These are phyloP conservation scores for Leishmania braziliensis DNA, from an alignment of 208 protist species.

Conservation along the genomic window DNA sequence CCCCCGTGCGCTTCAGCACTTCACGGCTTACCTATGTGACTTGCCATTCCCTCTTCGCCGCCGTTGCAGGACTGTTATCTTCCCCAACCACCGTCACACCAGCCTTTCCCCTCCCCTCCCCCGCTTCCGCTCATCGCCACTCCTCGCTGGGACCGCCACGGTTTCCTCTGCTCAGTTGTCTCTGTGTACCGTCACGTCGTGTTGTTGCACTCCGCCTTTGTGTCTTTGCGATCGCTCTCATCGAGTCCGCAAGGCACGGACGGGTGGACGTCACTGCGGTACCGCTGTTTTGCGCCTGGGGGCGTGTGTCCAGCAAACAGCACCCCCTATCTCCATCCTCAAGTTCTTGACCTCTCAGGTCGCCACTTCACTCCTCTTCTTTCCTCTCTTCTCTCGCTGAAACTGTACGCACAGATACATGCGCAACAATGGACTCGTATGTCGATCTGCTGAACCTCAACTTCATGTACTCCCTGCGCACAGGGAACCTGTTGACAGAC, in stretches of 20 bases:
- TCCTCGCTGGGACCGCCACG: not conserved
- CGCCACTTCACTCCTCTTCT: not conserved
- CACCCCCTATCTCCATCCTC: not conserved
- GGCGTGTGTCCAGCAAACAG: not conserved
- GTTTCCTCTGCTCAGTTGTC: not conserved
- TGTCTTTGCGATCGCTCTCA: not conserved
- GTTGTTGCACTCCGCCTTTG: no score
- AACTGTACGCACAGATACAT: not conserved
- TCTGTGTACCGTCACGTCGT: no score
- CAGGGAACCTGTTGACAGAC: slow-evolving; percentile 81
- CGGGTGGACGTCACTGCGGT: not conserved
- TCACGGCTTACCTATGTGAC: not conserved
- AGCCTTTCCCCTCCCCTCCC: not conserved
- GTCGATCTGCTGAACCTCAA: slow-evolving; percentile 83
- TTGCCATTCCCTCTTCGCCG: not conserved
- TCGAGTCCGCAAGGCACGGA: not conserved
- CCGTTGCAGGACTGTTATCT: not conserved
- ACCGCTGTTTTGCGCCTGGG: not conserved
- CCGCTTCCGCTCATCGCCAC: not conserved
- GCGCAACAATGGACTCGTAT: slow-evolving; percentile 73
- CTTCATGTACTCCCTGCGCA: slow-evolving; percentile 87
- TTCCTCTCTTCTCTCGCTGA: slow-evolving; percentile 9
- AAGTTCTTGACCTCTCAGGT: not conserved
- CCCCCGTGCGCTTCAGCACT: not conserved
- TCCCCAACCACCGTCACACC: not conserved